These are phyloP conservation scores for Claviceps fusiformis DNA, from an alignment of 2,329 filamentous ascomycete species.

Conservation along the genomic window DNA sequence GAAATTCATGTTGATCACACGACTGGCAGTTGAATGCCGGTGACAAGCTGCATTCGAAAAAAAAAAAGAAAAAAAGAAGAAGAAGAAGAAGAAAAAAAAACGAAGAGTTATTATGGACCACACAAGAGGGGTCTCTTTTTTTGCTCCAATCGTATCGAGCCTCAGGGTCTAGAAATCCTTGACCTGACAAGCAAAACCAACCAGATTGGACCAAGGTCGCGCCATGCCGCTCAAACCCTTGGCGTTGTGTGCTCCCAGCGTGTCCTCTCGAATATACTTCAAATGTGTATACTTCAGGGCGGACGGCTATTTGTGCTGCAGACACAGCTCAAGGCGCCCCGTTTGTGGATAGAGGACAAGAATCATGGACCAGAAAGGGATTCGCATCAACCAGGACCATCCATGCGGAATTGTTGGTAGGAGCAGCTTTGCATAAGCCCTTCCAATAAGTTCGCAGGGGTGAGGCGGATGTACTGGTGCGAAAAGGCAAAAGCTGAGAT, in stretches of 20 bases:
- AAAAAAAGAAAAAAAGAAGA: no score
- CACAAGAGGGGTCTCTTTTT: no score
- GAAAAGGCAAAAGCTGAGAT: neutral
- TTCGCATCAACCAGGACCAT: neutral
- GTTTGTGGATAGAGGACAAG: neutral
- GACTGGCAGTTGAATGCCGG: no score
- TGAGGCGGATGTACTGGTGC: neutral
- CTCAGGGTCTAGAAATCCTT: neutral
- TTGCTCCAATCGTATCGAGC: neutral
- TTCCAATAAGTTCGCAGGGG: neutral
- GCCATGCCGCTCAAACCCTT: neutral
- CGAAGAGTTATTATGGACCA: no score
- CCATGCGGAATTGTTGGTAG: neutral
- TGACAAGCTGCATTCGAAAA: no score
- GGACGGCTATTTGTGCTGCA: neutral
- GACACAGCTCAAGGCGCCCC: neutral
- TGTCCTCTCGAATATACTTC: neutral
- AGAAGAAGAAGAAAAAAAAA: no score
- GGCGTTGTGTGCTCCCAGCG: no score
- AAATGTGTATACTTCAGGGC: neutral
- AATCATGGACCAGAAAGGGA: neutral
- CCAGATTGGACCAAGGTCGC: neutral
- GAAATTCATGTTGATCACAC: no score
- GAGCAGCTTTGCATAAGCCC: neutral
- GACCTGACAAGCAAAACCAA: neutral